Conservation (phyloP, 2,329 filamentous ascomycete genomes). For the Tolypocladium tropicale region DNA sequence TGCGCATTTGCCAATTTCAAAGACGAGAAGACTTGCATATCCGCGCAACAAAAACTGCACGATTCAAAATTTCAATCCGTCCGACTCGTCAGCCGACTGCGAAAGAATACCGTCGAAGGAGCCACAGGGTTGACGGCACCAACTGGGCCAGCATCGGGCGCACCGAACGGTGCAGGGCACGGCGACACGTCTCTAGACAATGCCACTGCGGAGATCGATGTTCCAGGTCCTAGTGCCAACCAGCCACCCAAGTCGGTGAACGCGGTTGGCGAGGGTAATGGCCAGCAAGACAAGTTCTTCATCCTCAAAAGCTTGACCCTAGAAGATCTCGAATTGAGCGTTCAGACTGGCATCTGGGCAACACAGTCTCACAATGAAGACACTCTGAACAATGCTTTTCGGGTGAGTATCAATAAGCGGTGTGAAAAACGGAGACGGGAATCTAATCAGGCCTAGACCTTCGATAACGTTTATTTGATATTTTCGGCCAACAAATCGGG, state of each 20-base stretch:
- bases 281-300: conserved; percentile 47
- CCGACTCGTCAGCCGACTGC: conserved; percentile 73
- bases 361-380: conserved; percentile 91
- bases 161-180: conserved; percentile 10
- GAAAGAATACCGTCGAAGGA: conserved; percentile 43
- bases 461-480: conserved; percentile 79
- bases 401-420: conserved; percentile 41
- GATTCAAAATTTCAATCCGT: conserved; percentile 84
- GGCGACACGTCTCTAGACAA: conserved; percentile 6
- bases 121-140: conserved; percentile 38
- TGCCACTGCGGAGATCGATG: background rate
- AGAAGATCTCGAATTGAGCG: conserved; percentile 81
- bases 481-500: conserved; percentile 98
- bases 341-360: conserved; percentile 83
- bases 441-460: conserved; percentile 39
- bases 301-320: conserved; percentile 87
- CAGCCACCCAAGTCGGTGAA: background rate
- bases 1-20: conserved; percentile 96
- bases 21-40: conserved; percentile 62
- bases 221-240: conserved; percentile 3
- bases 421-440: too few relatives aligned
- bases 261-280: background rate
- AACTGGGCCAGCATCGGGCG: conserved; percentile 40
- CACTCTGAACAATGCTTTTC: conserved; percentile 70
- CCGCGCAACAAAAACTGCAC: conserved; percentile 75